Conservation (phyloP, 805 yeast genomes). For the Peterozyma xylosa region DNA sequence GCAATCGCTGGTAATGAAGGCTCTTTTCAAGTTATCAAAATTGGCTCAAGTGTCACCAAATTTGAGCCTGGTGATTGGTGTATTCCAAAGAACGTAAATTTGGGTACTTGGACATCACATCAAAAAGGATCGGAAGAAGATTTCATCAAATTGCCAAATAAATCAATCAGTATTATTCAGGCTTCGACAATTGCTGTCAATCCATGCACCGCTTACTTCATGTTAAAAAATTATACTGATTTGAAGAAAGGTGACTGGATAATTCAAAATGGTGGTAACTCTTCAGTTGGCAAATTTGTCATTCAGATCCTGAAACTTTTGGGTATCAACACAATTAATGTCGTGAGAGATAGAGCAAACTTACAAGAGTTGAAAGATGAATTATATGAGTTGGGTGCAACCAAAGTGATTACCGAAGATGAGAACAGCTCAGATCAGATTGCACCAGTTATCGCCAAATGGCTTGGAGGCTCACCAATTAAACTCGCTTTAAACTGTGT, state of each 20-base stretch:
- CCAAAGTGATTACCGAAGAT: slow-evolving; percentile 85
- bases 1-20: slow-evolving; percentile 96
- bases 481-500: slow-evolving; percentile 85
- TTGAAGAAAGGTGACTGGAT: slow-evolving; percentile 76
- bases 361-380: slow-evolving; percentile 47
- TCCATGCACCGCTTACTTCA: slow-evolving; percentile 84
- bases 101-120: slow-evolving; percentile 91
- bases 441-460: slow-evolving; percentile 45
- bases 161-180: slow-evolving; percentile 41
- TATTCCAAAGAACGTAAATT: slow-evolving; percentile 64
- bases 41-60: slow-evolving; percentile 43
- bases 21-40: slow-evolving; percentile 67
- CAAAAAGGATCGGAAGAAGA: slow-evolving; percentile 45
- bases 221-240: slow-evolving; percentile 65
- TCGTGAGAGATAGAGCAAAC: slow-evolving; percentile 79
- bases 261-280: slow-evolving; percentile 92
- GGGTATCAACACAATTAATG: slow-evolving; percentile 78
- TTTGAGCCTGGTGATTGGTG: slow-evolving; percentile 78
- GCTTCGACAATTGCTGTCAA: slow-evolving; percentile 91
- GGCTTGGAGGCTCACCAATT: slow-evolving; percentile 45
- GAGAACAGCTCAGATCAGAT: slow-evolving; percentile 65
- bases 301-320: slow-evolving; percentile 74
- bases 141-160: slow-evolving; percentile 50
- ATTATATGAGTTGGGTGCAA: slow-evolving; percentile 68
- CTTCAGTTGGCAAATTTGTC: slow-evolving; percentile 90